Evolutionary conservation across 768 basidiomycete genomes (phyloP).

Genomic region (Lentinula sp.): DNA sequence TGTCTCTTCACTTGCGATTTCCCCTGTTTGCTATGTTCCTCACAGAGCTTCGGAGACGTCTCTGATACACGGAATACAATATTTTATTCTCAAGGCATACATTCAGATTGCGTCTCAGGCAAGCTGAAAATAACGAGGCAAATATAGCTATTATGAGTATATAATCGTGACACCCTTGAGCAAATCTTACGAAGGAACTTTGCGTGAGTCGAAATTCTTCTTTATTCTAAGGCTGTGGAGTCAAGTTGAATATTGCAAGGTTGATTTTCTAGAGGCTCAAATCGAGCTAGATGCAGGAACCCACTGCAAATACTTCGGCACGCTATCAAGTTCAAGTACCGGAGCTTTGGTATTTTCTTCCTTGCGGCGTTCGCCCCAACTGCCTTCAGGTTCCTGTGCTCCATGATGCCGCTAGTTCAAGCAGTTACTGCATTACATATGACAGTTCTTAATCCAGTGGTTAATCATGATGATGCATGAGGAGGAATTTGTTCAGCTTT

Average conservation of each 20-base stretch:
- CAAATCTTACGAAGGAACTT: background rate
- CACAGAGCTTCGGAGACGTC: background rate
- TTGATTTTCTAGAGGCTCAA: too few species aligned
- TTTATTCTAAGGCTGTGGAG: background rate
- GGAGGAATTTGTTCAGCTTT: background rate
- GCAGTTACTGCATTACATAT: too few species aligned
- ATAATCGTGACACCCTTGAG: too few species aligned
- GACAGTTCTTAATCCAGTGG: too few species aligned
- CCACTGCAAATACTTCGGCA: too few species aligned
- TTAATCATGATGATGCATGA: too few species aligned
- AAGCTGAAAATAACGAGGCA: background rate
- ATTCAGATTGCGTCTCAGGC: background rate
- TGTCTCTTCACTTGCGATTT: background rate
- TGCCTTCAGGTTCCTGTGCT: too few species aligned
- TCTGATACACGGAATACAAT: background rate
- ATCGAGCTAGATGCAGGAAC: background rate
- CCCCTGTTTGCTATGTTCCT: background rate
- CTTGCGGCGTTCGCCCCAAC: background rate
- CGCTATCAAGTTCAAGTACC: too few species aligned
- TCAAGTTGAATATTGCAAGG: background rate
- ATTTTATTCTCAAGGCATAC: background rate
- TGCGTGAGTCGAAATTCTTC: background rate
- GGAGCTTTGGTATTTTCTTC: background rate
- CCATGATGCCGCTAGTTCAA: too few species aligned
- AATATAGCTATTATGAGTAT: background rate